Evolutionary conservation across 768 basidiomycete genomes (phyloP).

Genomic region (Psilocybe sp.): DNA sequence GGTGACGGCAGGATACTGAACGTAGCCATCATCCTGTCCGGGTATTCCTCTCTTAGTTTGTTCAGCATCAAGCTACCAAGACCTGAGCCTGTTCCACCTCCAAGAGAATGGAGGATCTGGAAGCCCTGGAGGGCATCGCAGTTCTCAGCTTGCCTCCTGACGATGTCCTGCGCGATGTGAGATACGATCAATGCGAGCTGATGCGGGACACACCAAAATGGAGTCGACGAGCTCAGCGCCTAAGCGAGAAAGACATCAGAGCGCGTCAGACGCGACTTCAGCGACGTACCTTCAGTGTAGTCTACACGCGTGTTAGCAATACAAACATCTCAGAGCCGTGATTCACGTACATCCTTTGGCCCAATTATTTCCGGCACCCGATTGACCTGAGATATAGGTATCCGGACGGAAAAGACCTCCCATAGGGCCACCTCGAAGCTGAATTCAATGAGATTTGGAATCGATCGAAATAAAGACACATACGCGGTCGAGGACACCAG

Average conservation of each 20-base stretch:
- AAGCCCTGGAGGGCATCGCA: constrained; percentile 91
- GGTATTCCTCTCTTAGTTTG: constrained; percentile 75
- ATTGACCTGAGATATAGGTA: constrained; percentile 66
- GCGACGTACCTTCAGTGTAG: constrained; percentile 76
- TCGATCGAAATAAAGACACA: constrained; percentile 21
- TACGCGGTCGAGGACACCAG: constrained; percentile 79
- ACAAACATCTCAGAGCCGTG: not conserved
- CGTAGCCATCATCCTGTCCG: constrained; percentile 54
- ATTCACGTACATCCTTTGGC: constrained; percentile 83
- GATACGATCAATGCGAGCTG: not conserved
- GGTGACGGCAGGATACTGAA: constrained; percentile 55
- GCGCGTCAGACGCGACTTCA: not conserved
- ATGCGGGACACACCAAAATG: constrained; percentile 49
- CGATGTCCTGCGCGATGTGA: constrained; percentile 49
- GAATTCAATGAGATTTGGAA: not conserved
- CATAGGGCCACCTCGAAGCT: constrained; percentile 68
- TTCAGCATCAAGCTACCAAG: constrained; percentile 77
- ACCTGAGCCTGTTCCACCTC: constrained; percentile 89
- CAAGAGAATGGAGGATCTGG: constrained; percentile 85
- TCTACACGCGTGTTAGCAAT: constrained; percentile 35
- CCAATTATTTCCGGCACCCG: constrained; percentile 90
- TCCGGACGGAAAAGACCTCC: constrained; percentile 85
- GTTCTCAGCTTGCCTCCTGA: constrained; percentile 75
- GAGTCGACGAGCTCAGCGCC: constrained; percentile 90
- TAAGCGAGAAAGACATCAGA: constrained; percentile 19